phyloP scores from a whole-genome alignment of 306 rosid species.

The Trifolium fragiferum region DNA sequence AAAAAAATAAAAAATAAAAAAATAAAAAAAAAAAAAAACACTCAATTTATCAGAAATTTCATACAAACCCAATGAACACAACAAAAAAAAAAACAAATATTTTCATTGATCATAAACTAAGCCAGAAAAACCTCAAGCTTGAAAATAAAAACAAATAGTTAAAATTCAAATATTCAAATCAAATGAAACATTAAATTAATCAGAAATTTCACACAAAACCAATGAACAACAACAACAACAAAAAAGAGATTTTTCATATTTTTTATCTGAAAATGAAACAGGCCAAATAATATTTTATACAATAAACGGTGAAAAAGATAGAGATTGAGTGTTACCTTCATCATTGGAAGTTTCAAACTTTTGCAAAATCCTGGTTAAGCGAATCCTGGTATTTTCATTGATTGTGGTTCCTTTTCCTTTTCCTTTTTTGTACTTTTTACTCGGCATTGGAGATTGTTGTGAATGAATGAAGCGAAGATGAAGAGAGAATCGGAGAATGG shows the following conservation, averaged over 20 bases:
- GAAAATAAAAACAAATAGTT: not conserved
- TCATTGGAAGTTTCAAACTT: constrained; percentile 53
- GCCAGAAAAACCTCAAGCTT: not conserved
- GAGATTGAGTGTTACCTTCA: constrained; percentile 46
- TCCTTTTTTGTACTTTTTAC: not conserved
- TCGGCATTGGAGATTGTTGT: constrained; percentile 31
- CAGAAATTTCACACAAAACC: not conserved
- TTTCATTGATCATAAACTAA: not conserved
- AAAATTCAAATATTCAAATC: constrained; percentile 25
- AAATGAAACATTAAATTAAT: constrained; percentile 1
- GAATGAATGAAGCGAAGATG: not conserved
- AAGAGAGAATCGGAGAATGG: not conserved
- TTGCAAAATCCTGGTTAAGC: constrained; percentile 39
- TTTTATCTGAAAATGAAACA: not conserved
- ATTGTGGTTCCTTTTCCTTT: constrained; percentile 3
- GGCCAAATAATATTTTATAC: not conserved
- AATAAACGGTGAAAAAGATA: not conserved
- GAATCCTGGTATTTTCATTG: constrained; percentile 44
- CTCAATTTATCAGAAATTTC: too few species aligned
- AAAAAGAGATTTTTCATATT: too few species aligned
- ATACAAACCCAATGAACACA: too few species aligned
- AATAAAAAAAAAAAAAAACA: too few species aligned
- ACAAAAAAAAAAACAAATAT: not conserved
- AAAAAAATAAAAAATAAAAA: too few species aligned
- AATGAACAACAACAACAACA: not conserved